Evolutionary conservation across 2,329 filamentous ascomycete species (phyloP), one percentile per base, ranked within the genome.

Genomic region (Ophidiomyces ophidiicola): DNA sequence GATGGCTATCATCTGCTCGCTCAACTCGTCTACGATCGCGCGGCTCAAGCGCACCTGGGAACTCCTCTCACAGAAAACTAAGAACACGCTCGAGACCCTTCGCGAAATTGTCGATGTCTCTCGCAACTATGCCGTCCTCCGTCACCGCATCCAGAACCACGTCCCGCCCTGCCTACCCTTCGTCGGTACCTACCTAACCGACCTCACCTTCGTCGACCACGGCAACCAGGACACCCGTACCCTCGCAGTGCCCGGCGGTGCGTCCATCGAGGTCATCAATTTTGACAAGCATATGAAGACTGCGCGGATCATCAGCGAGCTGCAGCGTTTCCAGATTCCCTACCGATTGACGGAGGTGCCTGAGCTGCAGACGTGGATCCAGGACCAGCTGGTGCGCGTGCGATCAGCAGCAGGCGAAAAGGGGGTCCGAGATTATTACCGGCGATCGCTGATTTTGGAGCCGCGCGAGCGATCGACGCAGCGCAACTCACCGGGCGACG

Each of bases 261-360:
- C n/a, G 12, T 76, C 42, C 18, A 71, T 84, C 52, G 76, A 78
- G 0, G 83, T 96, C 21, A 85, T 98, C 69, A 98, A 98, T 63
- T 96, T 94, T 53, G 88, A 96, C 68, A 96, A 96, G 64, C 86
- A 96, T 58, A 82, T 78, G 52, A 84, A 86, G 50, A 96, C 87
- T 2, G 87, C 88, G 32, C 90, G 87, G 62, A 92, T 96, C 55
- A 93, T 98, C 52, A 83, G 84, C 46, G 88, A 96, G 52, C 73
- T 98, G 5, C 90, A 98, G 59, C 80, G 87, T 12, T 96, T 96
- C 66, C 90, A 98, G 61, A 83, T 94, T 14, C 85, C 87, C 0
- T 96, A 96, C 58, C 75, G 80, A 5, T 72, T 98, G 12, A 72
- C 73, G 1, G 81, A 90, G 54, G 69, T 96, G 3, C 76, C 82